Evolutionary conservation across 371 early-diverging fungal genomes (phyloP), one percentile per base, ranked within the genome.

Genomic region (Mortierella sp.): DNA sequence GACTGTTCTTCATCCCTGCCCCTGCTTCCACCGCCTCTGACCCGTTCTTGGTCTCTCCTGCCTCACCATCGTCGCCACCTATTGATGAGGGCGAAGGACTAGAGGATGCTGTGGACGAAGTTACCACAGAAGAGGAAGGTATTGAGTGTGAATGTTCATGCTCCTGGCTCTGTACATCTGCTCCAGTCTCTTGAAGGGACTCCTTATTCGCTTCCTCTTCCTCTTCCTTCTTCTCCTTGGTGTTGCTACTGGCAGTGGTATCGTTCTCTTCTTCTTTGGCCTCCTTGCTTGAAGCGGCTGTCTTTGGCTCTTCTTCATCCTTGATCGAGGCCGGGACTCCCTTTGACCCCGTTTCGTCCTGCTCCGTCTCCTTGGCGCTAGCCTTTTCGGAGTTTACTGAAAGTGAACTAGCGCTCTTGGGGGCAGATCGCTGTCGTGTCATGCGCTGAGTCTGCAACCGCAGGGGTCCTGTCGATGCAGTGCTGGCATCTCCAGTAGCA

Each of bases 21-120:
- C 56, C 14, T 7, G 65, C 43, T 11, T 57, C 26, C 11, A 46
- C 19, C 4, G 26, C 18, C 30, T 43, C 21, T 11, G 14, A n/a
- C 44, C 28, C 50, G 1, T 46, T 43, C n/a, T 47, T 68, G n/a
- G 29, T 29, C 26, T 29, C 29, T 30, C 57, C 57, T 28, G 28
- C 18, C 4, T 29, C 29, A 15, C 18, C 57, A 7, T 71, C 71
- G 16, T 76, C 72, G 7, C 57, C 58, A 14, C 66, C 75, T 37
- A 68, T 63, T 26, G 77, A 76, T 18, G 77, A 55, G 1, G 77
- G 77, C 25, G 77, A 71, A 1, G 77, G 61, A 7, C 68, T 55
- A 7, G 62, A 60, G 15, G 77, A 76, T 2, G 72, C 61, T n/a
- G 68, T 43, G 1, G 74, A 43, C 7, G 74, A 68, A 12, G 37